Evolutionary conservation across 768 basidiomycete genomes (phyloP).

Genomic region (Trametes gibbosa): DNA sequence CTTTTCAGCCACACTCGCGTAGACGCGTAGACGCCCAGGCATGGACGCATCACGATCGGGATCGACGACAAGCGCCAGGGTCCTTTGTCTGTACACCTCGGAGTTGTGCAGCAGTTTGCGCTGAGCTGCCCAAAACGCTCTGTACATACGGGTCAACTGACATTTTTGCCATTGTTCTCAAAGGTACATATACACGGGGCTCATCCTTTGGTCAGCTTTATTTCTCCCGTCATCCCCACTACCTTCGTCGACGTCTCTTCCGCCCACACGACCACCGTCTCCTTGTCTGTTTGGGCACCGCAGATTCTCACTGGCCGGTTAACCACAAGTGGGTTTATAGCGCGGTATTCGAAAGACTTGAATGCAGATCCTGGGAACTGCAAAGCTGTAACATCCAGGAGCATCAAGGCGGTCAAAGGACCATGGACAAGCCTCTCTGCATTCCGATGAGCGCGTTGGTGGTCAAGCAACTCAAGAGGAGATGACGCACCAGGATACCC

Average conservation of each 20-base stretch:
- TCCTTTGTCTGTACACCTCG: conserved; percentile 7
- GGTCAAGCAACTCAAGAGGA: background rate
- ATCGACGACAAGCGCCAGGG: background rate
- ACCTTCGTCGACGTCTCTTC: conserved; percentile 53
- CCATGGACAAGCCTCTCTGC: conserved; percentile 86
- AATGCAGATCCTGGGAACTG: conserved; percentile 48
- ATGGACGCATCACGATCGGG: background rate
- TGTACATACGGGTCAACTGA: background rate
- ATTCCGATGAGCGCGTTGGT: background rate
- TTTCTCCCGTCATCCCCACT: conserved; percentile 61
- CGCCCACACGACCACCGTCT: conserved; percentile 54
- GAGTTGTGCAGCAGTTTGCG: background rate
- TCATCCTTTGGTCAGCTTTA: conserved; percentile 25
- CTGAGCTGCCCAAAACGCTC: background rate
- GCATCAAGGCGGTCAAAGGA: conserved; percentile 76
- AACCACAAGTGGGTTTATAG: conserved; percentile 61
- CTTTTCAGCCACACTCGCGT: conserved; percentile 22
- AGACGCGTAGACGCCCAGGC: conserved; percentile 17
- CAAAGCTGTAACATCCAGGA: conserved; percentile 59
- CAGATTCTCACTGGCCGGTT: conserved; percentile 46
- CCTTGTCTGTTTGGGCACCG: conserved; percentile 42
- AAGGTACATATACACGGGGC: background rate
- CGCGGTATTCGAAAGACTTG: conserved; percentile 63
- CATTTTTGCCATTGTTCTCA: conserved; percentile 5
- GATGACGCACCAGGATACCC: conserved; percentile 62